A percentile compares a stretch with the other conserved stretches of the same genome.
Evolutionary conservation across 2,329 filamentous ascomycete species (phyloP).

Genomic region (Amylocarpus encephaloides): DNA sequence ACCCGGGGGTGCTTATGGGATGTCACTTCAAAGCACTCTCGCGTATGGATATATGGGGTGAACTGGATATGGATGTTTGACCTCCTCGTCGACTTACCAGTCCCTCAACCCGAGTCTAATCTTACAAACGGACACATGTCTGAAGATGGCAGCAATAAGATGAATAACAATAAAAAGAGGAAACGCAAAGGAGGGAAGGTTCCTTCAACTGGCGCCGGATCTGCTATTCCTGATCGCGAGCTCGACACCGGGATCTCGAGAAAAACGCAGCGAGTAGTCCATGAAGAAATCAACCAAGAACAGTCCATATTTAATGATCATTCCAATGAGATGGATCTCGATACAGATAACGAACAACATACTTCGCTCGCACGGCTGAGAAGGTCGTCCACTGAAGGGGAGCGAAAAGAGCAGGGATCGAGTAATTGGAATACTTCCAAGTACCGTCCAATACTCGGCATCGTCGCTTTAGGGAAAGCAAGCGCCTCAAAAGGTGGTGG

Average conservation of each 20-base stretch:
- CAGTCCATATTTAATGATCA: slow-evolving; percentile 33
- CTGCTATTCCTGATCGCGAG: slow-evolving; percentile 37
- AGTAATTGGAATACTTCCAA: slow-evolving; percentile 75
- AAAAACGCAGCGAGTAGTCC: slow-evolving; percentile 34
- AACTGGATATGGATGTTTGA: slow-evolving; percentile 93
- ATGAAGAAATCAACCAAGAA: slow-evolving; percentile 36
- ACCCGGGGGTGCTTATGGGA: slow-evolving; percentile 86
- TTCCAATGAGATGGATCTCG: slow-evolving; percentile 34
- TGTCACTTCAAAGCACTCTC: slow-evolving; percentile 45
- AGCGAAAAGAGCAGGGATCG: slow-evolving; percentile 4
- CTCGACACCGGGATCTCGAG: slow-evolving; percentile 33
- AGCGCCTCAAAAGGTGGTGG: slow-evolving; percentile 10
- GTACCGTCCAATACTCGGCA: slow-evolving; percentile 86
- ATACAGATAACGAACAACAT: slow-evolving; percentile 29
- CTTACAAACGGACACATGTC: background rate
- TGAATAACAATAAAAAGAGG: slow-evolving; percentile 29
- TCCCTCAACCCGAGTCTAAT: slow-evolving; percentile 30
- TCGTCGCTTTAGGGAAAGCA: slow-evolving; percentile 40
- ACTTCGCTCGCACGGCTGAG: slow-evolving; percentile 14
- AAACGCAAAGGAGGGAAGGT: slow-evolving; percentile 25
- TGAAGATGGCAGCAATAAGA: slow-evolving; percentile 17
- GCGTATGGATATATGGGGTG: slow-evolving; percentile 82
- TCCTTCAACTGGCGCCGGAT: slow-evolving; percentile 49
- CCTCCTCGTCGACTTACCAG: slow-evolving; percentile 59
- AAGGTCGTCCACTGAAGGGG: slow-evolving; percentile 10